Evolutionary conservation across 75 land plant genomes (phyloP).

Genomic region (Adiantum capillusveneris): DNA sequence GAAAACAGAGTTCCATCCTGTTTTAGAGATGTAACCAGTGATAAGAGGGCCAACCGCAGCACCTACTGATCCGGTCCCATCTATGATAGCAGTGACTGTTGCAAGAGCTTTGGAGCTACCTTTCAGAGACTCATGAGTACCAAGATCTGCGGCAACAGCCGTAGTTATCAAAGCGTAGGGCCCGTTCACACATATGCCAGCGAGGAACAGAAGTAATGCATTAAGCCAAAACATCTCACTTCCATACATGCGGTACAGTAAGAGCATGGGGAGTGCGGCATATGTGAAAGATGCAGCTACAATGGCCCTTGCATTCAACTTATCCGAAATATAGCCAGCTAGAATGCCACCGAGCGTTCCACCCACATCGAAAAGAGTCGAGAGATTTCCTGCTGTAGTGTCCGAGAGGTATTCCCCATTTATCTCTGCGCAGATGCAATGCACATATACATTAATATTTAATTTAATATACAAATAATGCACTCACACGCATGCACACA

Average conservation of each 20-base stretch:
- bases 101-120: conserved; percentile 73
- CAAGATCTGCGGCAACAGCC: conserved; percentile 87
- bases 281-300: conserved; percentile 64
- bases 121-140: conserved; percentile 69
- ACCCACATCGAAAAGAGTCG: conserved; percentile 80
- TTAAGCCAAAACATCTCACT: conserved; percentile 36
- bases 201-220: conserved; percentile 52
- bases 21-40: conserved; percentile 57
- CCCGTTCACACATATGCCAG: conserved; percentile 76
- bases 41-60: conserved; percentile 80
- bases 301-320: conserved; percentile 61
- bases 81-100: conserved; percentile 86
- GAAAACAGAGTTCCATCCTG: conserved; percentile 73
- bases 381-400: conserved; percentile 60
- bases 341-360: conserved; percentile 72
- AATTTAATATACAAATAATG: no score
- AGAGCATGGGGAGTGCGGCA: conserved; percentile 54
- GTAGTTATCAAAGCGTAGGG: conserved; percentile 89
- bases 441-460: no score
- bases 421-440: no score
- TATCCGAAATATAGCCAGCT: conserved; percentile 76
- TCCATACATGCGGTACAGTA: conserved; percentile 57
- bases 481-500: no score
- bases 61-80: conserved; percentile 87
- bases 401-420: conserved; percentile 59